Evolutionary conservation across 2,329 filamentous ascomycete species (phyloP), one percentile per base, ranked within the genome.

Genomic region (Talaromyces islandicus): DNA sequence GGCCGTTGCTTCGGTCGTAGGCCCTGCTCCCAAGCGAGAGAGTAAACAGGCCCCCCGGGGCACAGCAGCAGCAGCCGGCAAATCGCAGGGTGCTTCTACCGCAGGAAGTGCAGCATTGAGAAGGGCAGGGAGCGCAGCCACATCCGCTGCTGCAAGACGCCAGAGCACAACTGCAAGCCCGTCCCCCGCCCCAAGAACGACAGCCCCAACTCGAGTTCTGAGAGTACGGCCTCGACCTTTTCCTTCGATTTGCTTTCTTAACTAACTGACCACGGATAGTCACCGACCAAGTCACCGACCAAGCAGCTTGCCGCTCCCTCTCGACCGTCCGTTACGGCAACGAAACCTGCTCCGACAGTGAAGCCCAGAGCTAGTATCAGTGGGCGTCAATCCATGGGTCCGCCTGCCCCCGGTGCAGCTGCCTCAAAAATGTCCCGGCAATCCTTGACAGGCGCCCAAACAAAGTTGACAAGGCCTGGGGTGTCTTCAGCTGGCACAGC

Each of bases 201-300:
- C 75, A 24, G 77, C 80, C 25, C 69, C 69, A 38, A 67, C 72
- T 57, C 68, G 75, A 53, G 66, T 71, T 56, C 58, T 77, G 58
- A 73, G 75, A 67, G 75, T 78, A 74, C 60, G 65, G 54, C 24
- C 57, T 30, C 12, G 17, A 41, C 19, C 32, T 38, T 38, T 38
- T 12, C 12, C 32, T 35, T n/a, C 35, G n/a, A 48, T 29, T 30
- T 38, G 24, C 24, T 35, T 35, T 52, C 50, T 41, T 35, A 19
- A 25, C 19, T 51, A 25, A 30, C 51, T 63, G 52, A 62, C 43
- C 6, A 58, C 21, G 46, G 66, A 43, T 69, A 92, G 86, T 91
- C 88, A 61, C 89, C 90, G 2, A 87, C 85, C 0, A 92, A 90
- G 68, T 92, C 89, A 1, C 90, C 90, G 1, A 90, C 88, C 3